Percentiles rank a stretch among this genome's conserved stretches.
Conservation (phyloP, 371 early-diverging fungal species). For the Mucor velutinosus region DNA sequence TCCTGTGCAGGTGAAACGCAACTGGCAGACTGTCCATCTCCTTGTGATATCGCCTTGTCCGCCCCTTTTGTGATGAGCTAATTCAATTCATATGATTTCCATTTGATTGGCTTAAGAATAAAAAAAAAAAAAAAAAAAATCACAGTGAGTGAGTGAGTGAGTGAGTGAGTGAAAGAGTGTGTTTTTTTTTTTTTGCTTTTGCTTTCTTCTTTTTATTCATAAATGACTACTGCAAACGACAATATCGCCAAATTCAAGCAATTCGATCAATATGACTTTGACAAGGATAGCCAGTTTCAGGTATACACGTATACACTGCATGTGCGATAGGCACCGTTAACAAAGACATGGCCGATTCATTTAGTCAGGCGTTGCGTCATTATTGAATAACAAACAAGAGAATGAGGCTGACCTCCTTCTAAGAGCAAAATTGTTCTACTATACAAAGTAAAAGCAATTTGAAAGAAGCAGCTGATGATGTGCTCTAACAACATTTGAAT, state of each 20-base stretch:
- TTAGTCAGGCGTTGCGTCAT: slow-evolving; percentile 23
- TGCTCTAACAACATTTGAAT: background rate
- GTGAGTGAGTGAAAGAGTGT: background rate
- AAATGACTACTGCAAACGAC: background rate
- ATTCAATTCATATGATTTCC: background rate
- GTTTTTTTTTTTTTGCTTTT: too few species aligned
- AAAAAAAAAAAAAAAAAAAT: background rate
- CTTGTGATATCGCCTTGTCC: too few species aligned
- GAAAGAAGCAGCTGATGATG: background rate
- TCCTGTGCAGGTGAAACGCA: too few species aligned
- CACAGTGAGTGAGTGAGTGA: background rate
- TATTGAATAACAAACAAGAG: slow-evolving; percentile 22
- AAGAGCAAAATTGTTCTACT: slow-evolving; percentile 32
- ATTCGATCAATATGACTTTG: slow-evolving; percentile 24
- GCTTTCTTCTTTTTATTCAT: slow-evolving; percentile 3
- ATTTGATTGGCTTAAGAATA: background rate
- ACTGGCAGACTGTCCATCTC: background rate
- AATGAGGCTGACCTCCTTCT: slow-evolving; percentile 19
- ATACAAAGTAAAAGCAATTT: slow-evolving; percentile 24
- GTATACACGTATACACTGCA: slow-evolving; percentile 3
- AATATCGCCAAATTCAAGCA: background rate
- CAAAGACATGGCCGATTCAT: background rate
- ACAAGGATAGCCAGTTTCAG: slow-evolving; percentile 24
- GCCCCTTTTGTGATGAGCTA: background rate
- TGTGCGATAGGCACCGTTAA: background rate